These are phyloP conservation scores for Polyplosphaeria fusca DNA, from an alignment of 495 filamentous ascomycete species.

Conservation along the genomic window DNA sequence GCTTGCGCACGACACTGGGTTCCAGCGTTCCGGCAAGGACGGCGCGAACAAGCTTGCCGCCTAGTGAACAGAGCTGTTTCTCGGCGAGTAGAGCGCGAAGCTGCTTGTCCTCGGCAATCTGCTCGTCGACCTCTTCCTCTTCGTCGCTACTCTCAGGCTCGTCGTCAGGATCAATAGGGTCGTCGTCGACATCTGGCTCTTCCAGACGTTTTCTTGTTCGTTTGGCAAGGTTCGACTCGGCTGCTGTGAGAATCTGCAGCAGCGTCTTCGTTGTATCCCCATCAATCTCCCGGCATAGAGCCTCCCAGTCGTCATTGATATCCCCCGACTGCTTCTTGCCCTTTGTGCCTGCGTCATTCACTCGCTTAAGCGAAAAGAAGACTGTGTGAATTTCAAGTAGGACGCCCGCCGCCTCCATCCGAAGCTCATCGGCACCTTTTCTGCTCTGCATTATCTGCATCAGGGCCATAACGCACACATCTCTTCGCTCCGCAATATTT, in stretches of 20 bases:
- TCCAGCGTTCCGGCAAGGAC: conserved; percentile 73
- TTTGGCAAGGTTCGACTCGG: conserved; percentile 74
- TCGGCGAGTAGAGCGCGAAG: conserved; percentile 66
- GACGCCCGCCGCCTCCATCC: conserved; percentile 67
- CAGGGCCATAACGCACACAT: conserved; percentile 58
- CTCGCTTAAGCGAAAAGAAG: conserved; percentile 65
- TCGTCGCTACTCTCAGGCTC: conserved; percentile 56
- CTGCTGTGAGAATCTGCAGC: conserved; percentile 65
- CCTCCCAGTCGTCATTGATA: conserved; percentile 52
- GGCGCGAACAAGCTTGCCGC: conserved; percentile 76
- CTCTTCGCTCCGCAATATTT: conserved; percentile 54
- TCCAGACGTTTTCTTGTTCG: conserved; percentile 64
- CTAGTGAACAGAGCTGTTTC: conserved; percentile 76
- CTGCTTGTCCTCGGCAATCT: conserved; percentile 20
- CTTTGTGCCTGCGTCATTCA: conserved; percentile 30
- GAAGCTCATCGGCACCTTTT: conserved; percentile 67
- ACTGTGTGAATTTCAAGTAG: conserved; percentile 78
- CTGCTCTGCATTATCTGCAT: conserved; percentile 62
- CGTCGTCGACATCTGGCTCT: conserved; percentile 49
- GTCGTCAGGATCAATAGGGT: conserved; percentile 49
- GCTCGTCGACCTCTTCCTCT: conserved; percentile 55
- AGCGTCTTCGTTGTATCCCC: conserved; percentile 58
- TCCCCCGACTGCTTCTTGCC: conserved; percentile 39
- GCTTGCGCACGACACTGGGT: conserved; percentile 57
- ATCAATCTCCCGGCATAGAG: conserved; percentile 63